Base-by-base conservation (phyloP, 148 eudicot species). In the Fagopyrum esculentum region DNA sequence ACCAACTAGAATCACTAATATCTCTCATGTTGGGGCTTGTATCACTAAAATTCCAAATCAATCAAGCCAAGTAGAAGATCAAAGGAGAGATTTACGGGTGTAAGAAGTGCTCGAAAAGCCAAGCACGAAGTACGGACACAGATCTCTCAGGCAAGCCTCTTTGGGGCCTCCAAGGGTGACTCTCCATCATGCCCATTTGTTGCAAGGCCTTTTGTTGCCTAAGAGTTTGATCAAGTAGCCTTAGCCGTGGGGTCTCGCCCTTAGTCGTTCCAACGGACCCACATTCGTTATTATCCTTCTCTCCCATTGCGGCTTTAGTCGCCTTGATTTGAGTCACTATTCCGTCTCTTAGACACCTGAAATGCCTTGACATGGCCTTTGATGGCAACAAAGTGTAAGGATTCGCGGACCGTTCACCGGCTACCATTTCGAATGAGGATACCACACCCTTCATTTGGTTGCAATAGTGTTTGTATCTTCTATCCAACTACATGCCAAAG, bases 91-190 rank as follows among this genome's bases (percentile, higher is more conserved):
- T 40, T 83, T 90, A 95, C 99, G 99, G 99, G 83, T 95, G 94
- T 46, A 95, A 91, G 76, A 92, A 95, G 81, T 95, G 98, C 82
- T 95, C 99, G 40, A 95, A 95, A 69, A 95, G 97, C 99, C 99
- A 95, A 72, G 99, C 99, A 2, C 99, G 92, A 68, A 95, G 94
- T 70, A 92, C 83, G 3, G 99, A 90, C 16, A 95, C 99, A 0
- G 97, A 86, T 69, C 97, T 83, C 76, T 95, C 99, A 1, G 99
- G 99, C 63, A 95, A 73, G 56, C 99, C 99, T 6, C 99, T 77
- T 71, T 92, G 98, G 13, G 99, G 99, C 44, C 99, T 74, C 99
- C 99, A 95, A 1, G 99, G 99, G 73, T 95, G 98, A 12, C 54
- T 84, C 75, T 95, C 99, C 92, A 95, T 87, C 79, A 86, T 76